phyloP scores from a whole-genome alignment of 2,329 filamentous ascomycete genomes.

The Xylaria arbuscula region DNA sequence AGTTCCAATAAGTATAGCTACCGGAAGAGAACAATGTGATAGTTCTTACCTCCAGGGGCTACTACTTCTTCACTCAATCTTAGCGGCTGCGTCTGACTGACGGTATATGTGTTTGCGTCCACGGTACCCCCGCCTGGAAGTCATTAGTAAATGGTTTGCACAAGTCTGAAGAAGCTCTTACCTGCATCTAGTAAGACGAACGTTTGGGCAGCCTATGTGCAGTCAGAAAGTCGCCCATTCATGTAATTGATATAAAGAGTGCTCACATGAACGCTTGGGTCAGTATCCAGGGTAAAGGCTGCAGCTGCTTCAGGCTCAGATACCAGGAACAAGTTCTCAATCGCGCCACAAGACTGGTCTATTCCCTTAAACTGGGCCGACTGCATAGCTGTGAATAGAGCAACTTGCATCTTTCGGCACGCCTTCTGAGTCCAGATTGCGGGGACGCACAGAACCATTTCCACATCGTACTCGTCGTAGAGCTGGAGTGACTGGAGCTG shows the following conservation, averaged over 20 bases:
- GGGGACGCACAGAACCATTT: neutral
- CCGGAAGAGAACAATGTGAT: neutral
- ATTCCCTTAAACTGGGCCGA: neutral
- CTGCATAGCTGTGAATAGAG: neutral
- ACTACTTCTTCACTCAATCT: neutral
- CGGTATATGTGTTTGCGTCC: slow-evolving; percentile 7
- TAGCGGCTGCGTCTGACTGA: neutral
- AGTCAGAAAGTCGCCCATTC: neutral
- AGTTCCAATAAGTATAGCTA: neutral
- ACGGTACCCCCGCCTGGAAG: neutral
- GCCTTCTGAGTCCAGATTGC: slow-evolving; percentile 4
- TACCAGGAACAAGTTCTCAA: neutral
- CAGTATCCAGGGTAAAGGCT: neutral
- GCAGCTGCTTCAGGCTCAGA: slow-evolving; percentile 3
- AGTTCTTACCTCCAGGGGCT: neutral
- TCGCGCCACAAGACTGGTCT: neutral
- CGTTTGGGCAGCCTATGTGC: neutral
- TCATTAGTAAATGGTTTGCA: neutral
- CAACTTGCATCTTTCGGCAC: neutral
- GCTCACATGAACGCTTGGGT: neutral
- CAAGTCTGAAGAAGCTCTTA: neutral
- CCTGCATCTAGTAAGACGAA: slow-evolving; percentile 4
- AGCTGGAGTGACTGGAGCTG: neutral
- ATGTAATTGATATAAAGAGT: neutral
- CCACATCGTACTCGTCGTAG: neutral